A percentile compares a stretch with the other conserved stretches of the same genome.
Evolutionary conservation across 495 filamentous ascomycete genomes (phyloP).

Genomic region (Penicillium subrubescens): DNA sequence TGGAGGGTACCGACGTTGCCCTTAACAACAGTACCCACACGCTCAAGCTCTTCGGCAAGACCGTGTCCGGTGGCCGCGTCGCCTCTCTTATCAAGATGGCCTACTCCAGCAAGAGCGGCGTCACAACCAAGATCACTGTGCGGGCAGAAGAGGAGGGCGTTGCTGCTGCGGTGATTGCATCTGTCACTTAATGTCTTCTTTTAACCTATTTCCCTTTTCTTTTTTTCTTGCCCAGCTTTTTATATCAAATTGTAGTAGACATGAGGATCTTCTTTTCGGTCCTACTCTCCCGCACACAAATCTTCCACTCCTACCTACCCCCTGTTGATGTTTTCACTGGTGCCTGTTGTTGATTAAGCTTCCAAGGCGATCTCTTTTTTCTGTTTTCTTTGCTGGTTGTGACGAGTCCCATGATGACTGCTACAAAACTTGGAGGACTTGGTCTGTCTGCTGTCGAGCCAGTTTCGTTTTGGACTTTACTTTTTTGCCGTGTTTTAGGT

Average conservation of each 20-base stretch:
- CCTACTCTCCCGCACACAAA: conserved; percentile 1
- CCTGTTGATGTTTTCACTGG: conserved; percentile 6
- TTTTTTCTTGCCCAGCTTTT: conserved; percentile 14
- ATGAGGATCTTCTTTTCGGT: conserved; percentile 21
- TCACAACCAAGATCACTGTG: conserved; percentile 91
- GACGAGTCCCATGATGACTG: conserved; percentile 24
- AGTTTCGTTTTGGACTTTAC: conserved; percentile 2
- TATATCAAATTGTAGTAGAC: conserved; percentile 36
- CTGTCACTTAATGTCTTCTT: conserved; percentile 66
- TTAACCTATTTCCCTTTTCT: conserved; percentile 24
- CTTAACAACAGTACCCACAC: conserved; percentile 88
- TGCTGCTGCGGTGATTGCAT: conserved; percentile 79
- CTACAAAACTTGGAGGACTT: conserved; percentile 24
- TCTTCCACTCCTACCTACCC: neutral
- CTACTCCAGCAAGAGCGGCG: conserved; percentile 85
- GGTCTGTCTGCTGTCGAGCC: conserved; percentile 20
- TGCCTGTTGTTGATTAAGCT: conserved; percentile 8
- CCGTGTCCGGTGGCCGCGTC: conserved; percentile 85
- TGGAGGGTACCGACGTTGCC: conserved; percentile 90
- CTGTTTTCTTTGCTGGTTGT: conserved; percentile 13
- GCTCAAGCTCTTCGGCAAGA: conserved; percentile 95
- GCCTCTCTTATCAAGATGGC: conserved; percentile 91
- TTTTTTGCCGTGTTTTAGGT: conserved; percentile 4
- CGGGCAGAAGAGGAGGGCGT: conserved; percentile 91
- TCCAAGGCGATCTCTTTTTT: conserved; percentile 9